Conservation (phyloP, 768 basidiomycete genomes). For the Phallus indusiatus region DNA sequence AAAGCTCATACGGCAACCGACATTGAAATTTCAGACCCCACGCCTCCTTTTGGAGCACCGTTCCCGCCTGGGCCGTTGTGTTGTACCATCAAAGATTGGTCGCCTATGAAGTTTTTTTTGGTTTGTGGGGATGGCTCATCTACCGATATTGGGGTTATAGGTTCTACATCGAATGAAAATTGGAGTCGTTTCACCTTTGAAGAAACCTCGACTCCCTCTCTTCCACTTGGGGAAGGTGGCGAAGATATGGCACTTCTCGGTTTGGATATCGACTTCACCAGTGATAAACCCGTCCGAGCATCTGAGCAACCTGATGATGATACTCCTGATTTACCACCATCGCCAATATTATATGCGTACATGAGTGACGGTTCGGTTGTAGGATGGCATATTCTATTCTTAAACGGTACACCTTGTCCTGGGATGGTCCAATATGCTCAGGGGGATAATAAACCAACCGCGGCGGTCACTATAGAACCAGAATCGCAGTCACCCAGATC, state of each 20-base stretch:
- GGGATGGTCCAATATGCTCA: slow-evolving; percentile 33
- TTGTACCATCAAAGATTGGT: slow-evolving; percentile 33
- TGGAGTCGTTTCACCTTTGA: slow-evolving; percentile 40
- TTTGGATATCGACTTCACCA: slow-evolving; percentile 59
- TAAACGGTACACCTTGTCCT: slow-evolving; percentile 41
- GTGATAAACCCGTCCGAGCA: slow-evolving; percentile 27
- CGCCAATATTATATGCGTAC: slow-evolving; percentile 65
- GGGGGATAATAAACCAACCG: background rate
- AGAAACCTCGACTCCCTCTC: slow-evolving; percentile 41
- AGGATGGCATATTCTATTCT: slow-evolving; percentile 62
- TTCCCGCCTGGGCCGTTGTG: slow-evolving; percentile 36
- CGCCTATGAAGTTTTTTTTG: slow-evolving; percentile 31
- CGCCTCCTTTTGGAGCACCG: slow-evolving; percentile 33
- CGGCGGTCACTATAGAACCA: slow-evolving; percentile 15
- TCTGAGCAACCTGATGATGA: slow-evolving; percentile 31
- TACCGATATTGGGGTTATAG: slow-evolving; percentile 40
- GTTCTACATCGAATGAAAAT: slow-evolving; percentile 25
- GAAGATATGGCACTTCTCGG: slow-evolving; percentile 63
- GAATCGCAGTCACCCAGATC: background rate
- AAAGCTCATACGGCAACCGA: slow-evolving; percentile 31
- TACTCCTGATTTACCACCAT: slow-evolving; percentile 27
- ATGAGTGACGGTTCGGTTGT: slow-evolving; percentile 70
- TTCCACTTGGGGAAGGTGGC: slow-evolving; percentile 60
- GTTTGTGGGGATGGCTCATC: slow-evolving; percentile 43
- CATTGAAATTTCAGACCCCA: slow-evolving; percentile 30